These are phyloP conservation scores for Aspergillus quadrilineatus DNA, from an alignment of 2,329 filamentous ascomycete species.

Conservation along the genomic window DNA sequence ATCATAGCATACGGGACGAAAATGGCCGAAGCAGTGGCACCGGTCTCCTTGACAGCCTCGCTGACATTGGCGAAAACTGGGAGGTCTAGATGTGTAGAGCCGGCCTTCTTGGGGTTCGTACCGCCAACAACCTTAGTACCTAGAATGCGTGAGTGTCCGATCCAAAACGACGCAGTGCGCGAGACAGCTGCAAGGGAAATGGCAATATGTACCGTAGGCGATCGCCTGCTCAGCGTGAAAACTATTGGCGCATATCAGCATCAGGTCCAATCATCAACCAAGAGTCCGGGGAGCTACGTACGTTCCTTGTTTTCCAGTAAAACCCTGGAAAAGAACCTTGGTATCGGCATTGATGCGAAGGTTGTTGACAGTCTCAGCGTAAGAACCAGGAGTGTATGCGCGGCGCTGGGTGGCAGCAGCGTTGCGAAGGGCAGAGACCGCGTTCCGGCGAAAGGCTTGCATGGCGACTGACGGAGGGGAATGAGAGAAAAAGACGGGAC, in stretches of 20 bases:
- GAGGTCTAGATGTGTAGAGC: constrained; percentile 79
- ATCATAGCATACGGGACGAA: constrained; percentile 75
- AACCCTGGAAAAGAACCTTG: constrained; percentile 95
- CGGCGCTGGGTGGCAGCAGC: constrained; percentile 63
- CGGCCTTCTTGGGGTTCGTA: constrained; percentile 99
- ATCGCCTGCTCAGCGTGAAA: constrained; percentile 98
- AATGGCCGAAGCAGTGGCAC: constrained; percentile 87
- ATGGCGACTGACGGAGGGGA: constrained; percentile 49
- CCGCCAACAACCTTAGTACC: constrained; percentile 97
- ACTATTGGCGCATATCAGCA: constrained; percentile 48
- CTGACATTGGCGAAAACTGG: constrained; percentile 89
- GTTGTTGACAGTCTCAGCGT: constrained; percentile 74
- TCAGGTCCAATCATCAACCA: constrained; percentile 31
- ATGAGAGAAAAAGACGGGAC: constrained; percentile 12
- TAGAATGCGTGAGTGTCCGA: constrained; percentile 42
- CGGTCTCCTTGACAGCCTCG: constrained; percentile 86
- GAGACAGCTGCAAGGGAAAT: constrained; percentile 15
- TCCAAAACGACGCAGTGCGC: constrained; percentile 6
- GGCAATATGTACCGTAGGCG: constrained; percentile 74
- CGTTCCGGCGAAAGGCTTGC: constrained; percentile 79
- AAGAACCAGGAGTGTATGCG: constrained; percentile 72
- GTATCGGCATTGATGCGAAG: constrained; percentile 90
- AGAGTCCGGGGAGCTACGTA: constrained; percentile 50
- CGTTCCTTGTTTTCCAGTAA: constrained; percentile 96
- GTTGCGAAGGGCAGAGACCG: constrained; percentile 67